phyloP scores from a whole-genome alignment of 306 rosid species.

The Prunus davidiana region DNA sequence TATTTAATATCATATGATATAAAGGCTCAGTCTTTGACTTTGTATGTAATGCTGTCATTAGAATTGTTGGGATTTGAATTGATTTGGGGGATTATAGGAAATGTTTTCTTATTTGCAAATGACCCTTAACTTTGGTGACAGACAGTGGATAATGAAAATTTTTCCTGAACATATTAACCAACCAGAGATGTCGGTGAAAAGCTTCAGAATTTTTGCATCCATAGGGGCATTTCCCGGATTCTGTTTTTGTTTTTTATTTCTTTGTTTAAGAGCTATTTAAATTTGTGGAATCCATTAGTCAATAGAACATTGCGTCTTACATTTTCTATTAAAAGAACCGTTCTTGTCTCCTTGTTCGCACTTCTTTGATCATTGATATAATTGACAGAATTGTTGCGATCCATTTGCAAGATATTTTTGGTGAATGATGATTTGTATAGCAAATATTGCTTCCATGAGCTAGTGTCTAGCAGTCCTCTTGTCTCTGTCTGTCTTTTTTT shows the following conservation, averaged over 20 bases:
- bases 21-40: not conserved
- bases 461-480: not conserved
- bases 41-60: not conserved
- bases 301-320: not conserved
- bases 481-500: not conserved
- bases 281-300: not conserved
- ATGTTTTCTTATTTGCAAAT: not conserved
- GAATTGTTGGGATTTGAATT: not conserved
- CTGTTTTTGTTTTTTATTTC: too few species aligned
- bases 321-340: not conserved
- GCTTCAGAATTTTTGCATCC: not conserved
- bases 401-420: not conserved
- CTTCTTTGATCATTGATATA: not conserved
- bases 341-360: not conserved
- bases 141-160: not conserved
- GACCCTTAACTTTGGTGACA: not conserved
- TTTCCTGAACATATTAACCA: not conserved
- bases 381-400: not conserved
- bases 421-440: not conserved
- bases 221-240: not conserved
- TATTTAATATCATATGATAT: not conserved
- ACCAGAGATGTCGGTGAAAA: not conserved
- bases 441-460: not conserved
- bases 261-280: not conserved
- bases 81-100: not conserved